Percentiles rank a stretch among this genome's conserved stretches.
Conservation (phyloP, 805 yeast genomes). For the Kuraishia piskuri region DNA sequence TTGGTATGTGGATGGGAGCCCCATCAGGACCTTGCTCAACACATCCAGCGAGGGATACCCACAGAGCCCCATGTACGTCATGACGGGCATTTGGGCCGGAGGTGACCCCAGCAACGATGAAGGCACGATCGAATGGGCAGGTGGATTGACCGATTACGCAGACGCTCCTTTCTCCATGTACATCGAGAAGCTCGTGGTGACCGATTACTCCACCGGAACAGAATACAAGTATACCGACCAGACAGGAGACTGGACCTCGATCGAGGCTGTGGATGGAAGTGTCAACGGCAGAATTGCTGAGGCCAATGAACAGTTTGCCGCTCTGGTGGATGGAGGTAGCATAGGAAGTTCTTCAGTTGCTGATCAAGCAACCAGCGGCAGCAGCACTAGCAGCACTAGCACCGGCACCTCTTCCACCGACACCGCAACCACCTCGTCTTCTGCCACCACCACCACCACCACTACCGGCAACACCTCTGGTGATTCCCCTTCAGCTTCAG, state of each 20-base stretch:
- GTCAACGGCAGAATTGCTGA: constrained; percentile 49
- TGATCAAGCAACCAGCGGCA: not conserved
- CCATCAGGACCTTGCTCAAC: constrained; percentile 54
- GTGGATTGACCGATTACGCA: constrained; percentile 60
- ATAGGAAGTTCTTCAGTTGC: not conserved
- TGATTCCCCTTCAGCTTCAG: not conserved
- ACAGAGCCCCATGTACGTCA: constrained; percentile 78
- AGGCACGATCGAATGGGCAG: constrained; percentile 81
- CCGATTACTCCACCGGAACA: constrained; percentile 61
- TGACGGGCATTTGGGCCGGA: constrained; percentile 74
- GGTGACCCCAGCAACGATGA: constrained; percentile 58
- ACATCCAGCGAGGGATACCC: constrained; percentile 67
- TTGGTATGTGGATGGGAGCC: constrained; percentile 68
- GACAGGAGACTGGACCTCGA: constrained; percentile 53
- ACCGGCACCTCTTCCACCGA: not conserved
- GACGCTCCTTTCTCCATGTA: constrained; percentile 63
- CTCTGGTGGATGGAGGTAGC: constrained; percentile 22
- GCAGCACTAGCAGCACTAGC: not conserved
- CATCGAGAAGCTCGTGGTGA: constrained; percentile 49
- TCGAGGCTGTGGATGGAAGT: constrained; percentile 45
- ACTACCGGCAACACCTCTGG: not conserved
- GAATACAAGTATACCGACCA: constrained; percentile 46
- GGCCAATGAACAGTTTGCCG: constrained; percentile 35
- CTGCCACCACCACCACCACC: not conserved
- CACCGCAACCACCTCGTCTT: not conserved